Conservation (phyloP, 176 grass and related monocot species). For the Puccinellia tenuiflora region DNA sequence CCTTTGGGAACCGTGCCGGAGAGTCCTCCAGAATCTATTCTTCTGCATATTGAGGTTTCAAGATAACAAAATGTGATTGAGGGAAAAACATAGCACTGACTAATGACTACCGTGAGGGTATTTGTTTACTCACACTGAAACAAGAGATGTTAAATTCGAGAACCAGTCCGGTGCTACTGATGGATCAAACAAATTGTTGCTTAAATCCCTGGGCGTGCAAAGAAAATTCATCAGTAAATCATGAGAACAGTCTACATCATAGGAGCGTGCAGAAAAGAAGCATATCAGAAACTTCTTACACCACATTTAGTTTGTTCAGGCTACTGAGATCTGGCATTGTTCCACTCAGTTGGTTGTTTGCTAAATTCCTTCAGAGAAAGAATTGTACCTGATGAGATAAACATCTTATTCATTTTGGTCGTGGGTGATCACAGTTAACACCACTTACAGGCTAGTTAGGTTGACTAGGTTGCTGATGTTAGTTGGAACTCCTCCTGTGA, state of each 20-base stretch:
- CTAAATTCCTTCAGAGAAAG: slow-evolving; percentile 52
- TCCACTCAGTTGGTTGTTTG: slow-evolving; percentile 56
- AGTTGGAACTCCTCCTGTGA: slow-evolving; percentile 27
- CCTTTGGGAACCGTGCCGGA: slow-evolving; percentile 34
- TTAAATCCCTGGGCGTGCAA: slow-evolving; percentile 54
- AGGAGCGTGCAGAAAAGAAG: slow-evolving; percentile 5
- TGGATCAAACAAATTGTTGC: slow-evolving; percentile 65
- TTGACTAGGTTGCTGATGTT: slow-evolving; percentile 38
- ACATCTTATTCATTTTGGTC: background rate
- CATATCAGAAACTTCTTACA: slow-evolving; percentile 43
- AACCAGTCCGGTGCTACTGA: slow-evolving; percentile 60
- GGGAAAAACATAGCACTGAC: background rate
- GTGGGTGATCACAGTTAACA: background rate
- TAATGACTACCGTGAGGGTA: background rate
- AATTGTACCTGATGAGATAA: slow-evolving; percentile 15
- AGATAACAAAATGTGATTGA: slow-evolving; percentile 7
- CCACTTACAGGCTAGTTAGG: slow-evolving; percentile 45
- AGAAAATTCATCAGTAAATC: background rate
- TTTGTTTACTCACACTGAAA: slow-evolving; percentile 58
- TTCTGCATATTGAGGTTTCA: slow-evolving; percentile 43
- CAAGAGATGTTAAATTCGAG: slow-evolving; percentile 36
- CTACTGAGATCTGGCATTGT: slow-evolving; percentile 49
- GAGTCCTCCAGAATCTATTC: slow-evolving; percentile 52
- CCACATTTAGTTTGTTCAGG: slow-evolving; percentile 38
- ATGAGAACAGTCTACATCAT: background rate